phyloP scores from a whole-genome alignment of 1,284 basidiomycete species.

The Ceratobasidium sp. region DNA sequence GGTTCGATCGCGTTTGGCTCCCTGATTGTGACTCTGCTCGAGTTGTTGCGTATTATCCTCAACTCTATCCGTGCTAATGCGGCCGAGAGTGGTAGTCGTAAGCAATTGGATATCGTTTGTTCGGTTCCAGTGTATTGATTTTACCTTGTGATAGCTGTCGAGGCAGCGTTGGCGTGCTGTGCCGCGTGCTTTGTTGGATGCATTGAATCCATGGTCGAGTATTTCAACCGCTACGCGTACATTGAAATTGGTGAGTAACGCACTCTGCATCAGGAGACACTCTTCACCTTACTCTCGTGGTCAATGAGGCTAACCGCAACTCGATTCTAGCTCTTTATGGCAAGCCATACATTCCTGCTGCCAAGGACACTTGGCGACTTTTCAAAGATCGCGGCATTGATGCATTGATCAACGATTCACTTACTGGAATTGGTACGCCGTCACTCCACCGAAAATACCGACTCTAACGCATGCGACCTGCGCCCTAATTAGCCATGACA shows the following conservation, averaged over 20 bases:
- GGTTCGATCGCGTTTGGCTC: constrained; percentile 91
- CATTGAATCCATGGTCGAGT: constrained; percentile 73
- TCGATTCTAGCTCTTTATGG: constrained; percentile 73
- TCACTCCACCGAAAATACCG: constrained; percentile 22
- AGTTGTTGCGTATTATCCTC: constrained; percentile 73
- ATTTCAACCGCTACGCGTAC: constrained; percentile 86
- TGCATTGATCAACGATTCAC: constrained; percentile 83
- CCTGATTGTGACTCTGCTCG: constrained; percentile 85
- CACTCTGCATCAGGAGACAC: not conserved
- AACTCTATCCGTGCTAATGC: constrained; percentile 71
- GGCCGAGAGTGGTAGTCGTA: constrained; percentile 75
- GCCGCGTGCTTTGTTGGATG: constrained; percentile 82
- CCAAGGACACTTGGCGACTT: constrained; percentile 89
- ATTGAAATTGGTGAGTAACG: constrained; percentile 67
- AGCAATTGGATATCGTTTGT: constrained; percentile 46
- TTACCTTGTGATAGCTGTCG: constrained; percentile 56
- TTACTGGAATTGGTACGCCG: constrained; percentile 65
- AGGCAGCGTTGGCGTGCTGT: constrained; percentile 76
- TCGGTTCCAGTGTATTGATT: not conserved
- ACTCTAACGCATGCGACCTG: constrained; percentile 1
- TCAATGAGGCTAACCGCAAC: not conserved
- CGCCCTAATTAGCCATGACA: constrained; percentile 57
- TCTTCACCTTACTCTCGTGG: constrained; percentile 15
- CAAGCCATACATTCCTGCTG: constrained; percentile 84
- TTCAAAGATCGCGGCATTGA: constrained; percentile 85